phyloP scores from a whole-genome alignment of 2,329 filamentous ascomycete species.

The Aspergillus amoenus region DNA sequence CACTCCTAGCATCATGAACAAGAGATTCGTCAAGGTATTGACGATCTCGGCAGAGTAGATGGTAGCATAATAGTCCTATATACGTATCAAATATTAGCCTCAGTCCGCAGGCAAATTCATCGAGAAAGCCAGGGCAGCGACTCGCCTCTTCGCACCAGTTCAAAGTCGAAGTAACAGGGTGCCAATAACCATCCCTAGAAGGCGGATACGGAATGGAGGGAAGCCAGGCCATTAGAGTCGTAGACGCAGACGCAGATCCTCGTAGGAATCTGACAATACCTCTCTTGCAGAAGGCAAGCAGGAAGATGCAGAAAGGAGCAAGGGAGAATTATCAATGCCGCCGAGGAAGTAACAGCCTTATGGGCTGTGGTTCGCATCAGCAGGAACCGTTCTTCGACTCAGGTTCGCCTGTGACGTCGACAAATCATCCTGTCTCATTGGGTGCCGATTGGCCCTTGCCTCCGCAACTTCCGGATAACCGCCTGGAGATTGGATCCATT shows the following conservation, averaged over 20 bases:
- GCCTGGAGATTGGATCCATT: no score
- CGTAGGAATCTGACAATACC: conserved; percentile 2
- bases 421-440: background rate
- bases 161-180: conserved; percentile 67
- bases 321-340: background rate
- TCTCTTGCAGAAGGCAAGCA: background rate
- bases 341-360: conserved; percentile 1
- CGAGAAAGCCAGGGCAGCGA: background rate
- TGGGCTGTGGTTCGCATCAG: background rate
- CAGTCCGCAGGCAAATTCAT: background rate
- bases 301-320: background rate
- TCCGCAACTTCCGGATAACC: background rate
- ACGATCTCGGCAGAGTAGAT: conserved; percentile 74
- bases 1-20: conserved; percentile 76
- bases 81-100: conserved; percentile 19
- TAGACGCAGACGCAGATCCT: conserved; percentile 10
- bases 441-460: conserved; percentile 8
- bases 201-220: conserved; percentile 46
- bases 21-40: conserved; percentile 76
- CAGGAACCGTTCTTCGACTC: conserved; percentile 2
- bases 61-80: conserved; percentile 72
- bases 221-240: conserved; percentile 26
- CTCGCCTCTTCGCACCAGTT: conserved; percentile 79
- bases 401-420: conserved; percentile 9
- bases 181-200: conserved; percentile 62